Conservation (phyloP, 1,284 basidiomycete genomes). For the Apiotrichum domesticum region DNA sequence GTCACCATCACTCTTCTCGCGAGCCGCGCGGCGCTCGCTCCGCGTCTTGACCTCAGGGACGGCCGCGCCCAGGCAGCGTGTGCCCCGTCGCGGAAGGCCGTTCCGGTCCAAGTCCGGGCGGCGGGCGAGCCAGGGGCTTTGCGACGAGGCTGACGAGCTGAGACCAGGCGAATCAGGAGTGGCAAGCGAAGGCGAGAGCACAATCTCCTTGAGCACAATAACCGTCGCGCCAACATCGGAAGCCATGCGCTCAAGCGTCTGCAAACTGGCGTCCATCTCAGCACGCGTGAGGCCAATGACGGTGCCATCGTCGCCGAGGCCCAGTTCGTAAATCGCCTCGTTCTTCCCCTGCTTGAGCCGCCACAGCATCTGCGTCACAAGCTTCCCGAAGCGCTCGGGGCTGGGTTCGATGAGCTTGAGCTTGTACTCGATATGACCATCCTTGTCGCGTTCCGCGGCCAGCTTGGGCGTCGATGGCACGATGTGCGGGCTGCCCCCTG, state of each 20-base stretch:
- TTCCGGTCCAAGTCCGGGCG: slow-evolving; percentile 29
- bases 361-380: slow-evolving; percentile 93
- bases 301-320: slow-evolving; percentile 74
- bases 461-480: slow-evolving; percentile 30
- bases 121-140: slow-evolving; percentile 9
- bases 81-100: slow-evolving; percentile 26
- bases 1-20: too few species aligned
- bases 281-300: slow-evolving; percentile 68
- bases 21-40: slow-evolving; percentile 6
- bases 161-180: not conserved
- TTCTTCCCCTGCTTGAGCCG: slow-evolving; percentile 83
- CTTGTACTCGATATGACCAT: slow-evolving; percentile 49
- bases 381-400: slow-evolving; percentile 49
- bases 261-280: slow-evolving; percentile 71
- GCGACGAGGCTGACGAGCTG: not conserved
- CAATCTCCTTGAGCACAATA: slow-evolving; percentile 75
- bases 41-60: slow-evolving; percentile 6
- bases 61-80: slow-evolving; percentile 9
- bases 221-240: slow-evolving; percentile 83
- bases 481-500: slow-evolving; percentile 9
- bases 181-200: slow-evolving; percentile 19
- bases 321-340: slow-evolving; percentile 86
- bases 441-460: slow-evolving; percentile 44
- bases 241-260: slow-evolving; percentile 85
- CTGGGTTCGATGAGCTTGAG: slow-evolving; percentile 44